Percentiles rank a stretch among this genome's conserved stretches.
These are phyloP conservation scores for Acidomyces sp. DNA, from an alignment of 495 filamentous ascomycete species.

Conservation along the genomic window DNA sequence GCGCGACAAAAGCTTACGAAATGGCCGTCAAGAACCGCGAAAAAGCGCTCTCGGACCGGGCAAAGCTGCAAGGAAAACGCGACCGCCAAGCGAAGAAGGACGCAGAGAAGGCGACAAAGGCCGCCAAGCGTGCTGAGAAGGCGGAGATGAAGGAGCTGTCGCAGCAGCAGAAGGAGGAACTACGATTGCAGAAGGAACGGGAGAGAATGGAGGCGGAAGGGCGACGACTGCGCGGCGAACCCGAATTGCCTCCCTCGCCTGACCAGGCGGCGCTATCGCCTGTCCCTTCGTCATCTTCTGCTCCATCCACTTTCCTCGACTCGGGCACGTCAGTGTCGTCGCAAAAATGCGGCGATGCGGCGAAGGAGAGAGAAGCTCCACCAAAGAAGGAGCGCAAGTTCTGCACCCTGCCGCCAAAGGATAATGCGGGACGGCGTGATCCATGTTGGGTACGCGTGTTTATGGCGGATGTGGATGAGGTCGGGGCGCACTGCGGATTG, in stretches of 20 bases:
- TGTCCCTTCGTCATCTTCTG: not conserved
- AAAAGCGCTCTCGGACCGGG: constrained; percentile 45
- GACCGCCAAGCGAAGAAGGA: constrained; percentile 10
- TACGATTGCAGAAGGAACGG: constrained; percentile 10
- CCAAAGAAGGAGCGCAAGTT: constrained; percentile 54
- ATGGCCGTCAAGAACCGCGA: constrained; percentile 50
- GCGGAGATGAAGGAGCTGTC: constrained; percentile 23
- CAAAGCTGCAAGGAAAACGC: constrained; percentile 28
- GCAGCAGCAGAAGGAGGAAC: constrained; percentile 12
- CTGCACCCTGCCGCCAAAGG: constrained; percentile 51
- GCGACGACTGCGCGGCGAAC: constrained; percentile 15
- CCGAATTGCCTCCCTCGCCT: too few relatives aligned
- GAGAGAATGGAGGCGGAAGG: constrained; percentile 16
- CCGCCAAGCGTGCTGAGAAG: constrained; percentile 22
- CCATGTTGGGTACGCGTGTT: constrained; percentile 59
- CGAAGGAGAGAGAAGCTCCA: constrained; percentile 29
- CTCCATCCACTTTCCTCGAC: too few relatives aligned
- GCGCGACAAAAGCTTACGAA: constrained; percentile 44
- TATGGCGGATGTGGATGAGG: constrained; percentile 75
- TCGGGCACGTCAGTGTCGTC: too few relatives aligned
- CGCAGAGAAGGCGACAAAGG: constrained; percentile 19
- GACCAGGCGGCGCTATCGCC: not conserved
- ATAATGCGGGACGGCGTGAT: constrained; percentile 39
- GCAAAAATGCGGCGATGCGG: too few relatives aligned
- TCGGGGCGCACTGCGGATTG: constrained; percentile 70